phyloP scores from a whole-genome alignment of 257 asterid genomes.

The Verbena officinalis region DNA sequence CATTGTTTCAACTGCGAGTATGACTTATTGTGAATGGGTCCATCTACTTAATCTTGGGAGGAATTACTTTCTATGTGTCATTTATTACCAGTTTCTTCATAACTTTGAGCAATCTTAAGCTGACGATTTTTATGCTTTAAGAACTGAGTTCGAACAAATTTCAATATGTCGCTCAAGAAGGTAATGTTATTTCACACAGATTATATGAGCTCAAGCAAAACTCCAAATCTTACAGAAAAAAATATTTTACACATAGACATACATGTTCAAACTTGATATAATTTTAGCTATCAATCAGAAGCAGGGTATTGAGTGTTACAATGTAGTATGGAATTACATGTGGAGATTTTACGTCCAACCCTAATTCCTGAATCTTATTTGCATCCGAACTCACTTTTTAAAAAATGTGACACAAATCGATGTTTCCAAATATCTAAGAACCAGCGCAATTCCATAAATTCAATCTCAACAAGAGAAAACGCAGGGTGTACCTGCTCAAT shows the following conservation, averaged over 20 bases:
- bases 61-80: neutral
- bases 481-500: slow-evolving; percentile 61
- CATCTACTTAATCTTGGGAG: neutral
- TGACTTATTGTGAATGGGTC: neutral
- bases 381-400: neutral
- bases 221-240: no score
- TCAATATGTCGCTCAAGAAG: no score
- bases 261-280: no score
- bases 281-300: neutral
- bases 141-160: no score
- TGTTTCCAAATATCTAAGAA: neutral
- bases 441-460: neutral
- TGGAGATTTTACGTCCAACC: neutral
- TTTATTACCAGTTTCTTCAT: no score
- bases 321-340: neutral
- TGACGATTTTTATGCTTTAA: no score
- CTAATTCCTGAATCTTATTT: neutral
- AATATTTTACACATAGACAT: no score
- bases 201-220: no score
- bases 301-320: neutral
- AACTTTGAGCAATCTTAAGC: no score
- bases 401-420: neutral
- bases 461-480: neutral
- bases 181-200: no score
- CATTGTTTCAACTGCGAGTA: neutral